Conservation (phyloP, 2,329 filamentous ascomycete species). For the Dendrostoma leiphaemia region DNA sequence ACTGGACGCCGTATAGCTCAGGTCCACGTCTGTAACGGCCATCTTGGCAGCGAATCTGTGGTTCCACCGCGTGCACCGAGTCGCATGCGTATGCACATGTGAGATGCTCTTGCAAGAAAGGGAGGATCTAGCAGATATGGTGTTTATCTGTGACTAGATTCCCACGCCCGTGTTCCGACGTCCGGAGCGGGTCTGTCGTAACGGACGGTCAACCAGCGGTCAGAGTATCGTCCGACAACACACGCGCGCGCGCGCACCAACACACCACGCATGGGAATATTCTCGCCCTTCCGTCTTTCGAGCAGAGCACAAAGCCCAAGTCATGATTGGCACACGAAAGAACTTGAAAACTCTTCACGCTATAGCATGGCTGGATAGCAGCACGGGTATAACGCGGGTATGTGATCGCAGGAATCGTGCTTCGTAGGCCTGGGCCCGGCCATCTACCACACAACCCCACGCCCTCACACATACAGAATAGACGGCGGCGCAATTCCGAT, state of each 20-base stretch:
- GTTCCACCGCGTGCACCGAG: not conserved
- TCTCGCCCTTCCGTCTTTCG: not conserved
- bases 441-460: too few species aligned
- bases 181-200: conserved; percentile 1
- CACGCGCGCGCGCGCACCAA: too few species aligned
- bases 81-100: not conserved
- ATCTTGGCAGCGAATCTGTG: not conserved
- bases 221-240: not conserved
- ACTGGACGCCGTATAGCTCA: not conserved
- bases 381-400: not conserved
- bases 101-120: not conserved
- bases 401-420: not conserved
- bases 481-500: not conserved
- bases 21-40: not conserved
- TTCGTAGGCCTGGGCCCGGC: too few species aligned
- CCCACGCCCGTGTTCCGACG: not conserved
- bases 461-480: too few species aligned
- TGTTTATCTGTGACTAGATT: not conserved
- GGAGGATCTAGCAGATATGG: too few species aligned
- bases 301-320: not conserved
- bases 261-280: not conserved
- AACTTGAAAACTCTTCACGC: not conserved
- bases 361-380: not conserved
- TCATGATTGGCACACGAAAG: not conserved
- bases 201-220: conserved; percentile 2